Evolutionary conservation across 2,329 filamentous ascomycete genomes (phyloP).

Genomic region (Ophiostoma novo-ulmi): DNA sequence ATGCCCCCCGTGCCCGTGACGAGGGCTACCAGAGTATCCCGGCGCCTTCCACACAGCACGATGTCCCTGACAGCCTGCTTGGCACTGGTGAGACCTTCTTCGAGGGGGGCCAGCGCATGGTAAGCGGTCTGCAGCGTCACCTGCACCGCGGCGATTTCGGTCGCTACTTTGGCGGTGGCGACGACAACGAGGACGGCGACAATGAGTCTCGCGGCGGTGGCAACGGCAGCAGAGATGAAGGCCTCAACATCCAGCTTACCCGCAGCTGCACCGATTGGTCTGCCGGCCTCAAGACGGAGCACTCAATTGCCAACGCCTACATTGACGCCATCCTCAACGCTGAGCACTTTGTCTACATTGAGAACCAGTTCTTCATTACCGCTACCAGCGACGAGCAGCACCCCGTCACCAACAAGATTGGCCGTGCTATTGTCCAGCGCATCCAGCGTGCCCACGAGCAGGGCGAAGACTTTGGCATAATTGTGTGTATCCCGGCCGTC

Average conservation of each 20-base stretch:
- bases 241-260: conserved; percentile 46
- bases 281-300: conserved; percentile 50
- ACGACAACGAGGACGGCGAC: conserved; percentile 30
- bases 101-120: conserved; percentile 30
- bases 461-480: conserved; percentile 64
- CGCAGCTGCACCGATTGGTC: conserved; percentile 51
- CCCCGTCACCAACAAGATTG: conserved; percentile 72
- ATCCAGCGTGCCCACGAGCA: conserved; percentile 65
- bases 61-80: conserved; percentile 26
- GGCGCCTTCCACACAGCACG: conserved; percentile 31
- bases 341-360: conserved; percentile 71
- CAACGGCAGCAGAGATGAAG: conserved; percentile 22
- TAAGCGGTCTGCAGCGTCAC: conserved; percentile 33
- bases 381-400: conserved; percentile 65
- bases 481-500: conserved; percentile 73
- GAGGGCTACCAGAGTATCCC: conserved; percentile 44
- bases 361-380: conserved; percentile 87
- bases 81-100: conserved; percentile 25
- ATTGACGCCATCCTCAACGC: conserved; percentile 64
- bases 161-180: conserved; percentile 35
- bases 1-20: conserved; percentile 48
- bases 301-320: conserved; percentile 85
- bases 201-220: conserved; percentile 22
- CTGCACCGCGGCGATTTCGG: conserved; percentile 38
- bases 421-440: conserved; percentile 71